These are phyloP conservation scores for Naganishia cerealis DNA, from an alignment of 1,284 basidiomycete genomes.

Conservation along the genomic window DNA sequence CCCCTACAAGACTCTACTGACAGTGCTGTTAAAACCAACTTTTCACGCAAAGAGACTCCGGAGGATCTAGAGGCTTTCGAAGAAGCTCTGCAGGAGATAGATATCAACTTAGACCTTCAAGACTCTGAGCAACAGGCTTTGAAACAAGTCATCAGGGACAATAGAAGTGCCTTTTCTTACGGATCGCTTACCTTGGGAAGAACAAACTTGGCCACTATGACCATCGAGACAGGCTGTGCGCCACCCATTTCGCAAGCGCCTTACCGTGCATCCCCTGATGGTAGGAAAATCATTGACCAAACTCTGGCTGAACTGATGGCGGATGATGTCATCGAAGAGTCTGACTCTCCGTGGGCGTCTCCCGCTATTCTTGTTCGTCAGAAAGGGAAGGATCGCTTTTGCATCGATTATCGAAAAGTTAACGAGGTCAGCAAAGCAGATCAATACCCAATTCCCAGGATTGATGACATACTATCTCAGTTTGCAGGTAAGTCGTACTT, in stretches of 20 bases:
- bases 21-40: neutral
- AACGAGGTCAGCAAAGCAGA: no score
- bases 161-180: neutral
- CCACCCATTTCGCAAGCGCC: constrained; percentile 42
- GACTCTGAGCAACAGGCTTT: neutral
- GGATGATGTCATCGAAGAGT: no score
- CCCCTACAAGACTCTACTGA: neutral
- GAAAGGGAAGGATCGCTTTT: no score
- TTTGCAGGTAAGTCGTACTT: no score
- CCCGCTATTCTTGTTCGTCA: no score
- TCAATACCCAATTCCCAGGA: no score
- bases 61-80: constrained; percentile 11
- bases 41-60: neutral
- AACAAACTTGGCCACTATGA: no score
- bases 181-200: no score
- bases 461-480: no score
- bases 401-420: no score
- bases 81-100: constrained; percentile 7
- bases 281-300: constrained; percentile 48
- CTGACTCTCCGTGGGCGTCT: no score
- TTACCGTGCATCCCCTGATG: constrained; percentile 46
- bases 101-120: constrained; percentile 14
- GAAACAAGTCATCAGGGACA: neutral
- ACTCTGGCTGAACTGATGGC: constrained; percentile 50
- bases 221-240: no score